Percentiles rank a stretch among this genome's conserved stretches.
Evolutionary conservation across 2,329 filamentous ascomycete species (phyloP).

Genomic region (Elsinoe ampelina): DNA sequence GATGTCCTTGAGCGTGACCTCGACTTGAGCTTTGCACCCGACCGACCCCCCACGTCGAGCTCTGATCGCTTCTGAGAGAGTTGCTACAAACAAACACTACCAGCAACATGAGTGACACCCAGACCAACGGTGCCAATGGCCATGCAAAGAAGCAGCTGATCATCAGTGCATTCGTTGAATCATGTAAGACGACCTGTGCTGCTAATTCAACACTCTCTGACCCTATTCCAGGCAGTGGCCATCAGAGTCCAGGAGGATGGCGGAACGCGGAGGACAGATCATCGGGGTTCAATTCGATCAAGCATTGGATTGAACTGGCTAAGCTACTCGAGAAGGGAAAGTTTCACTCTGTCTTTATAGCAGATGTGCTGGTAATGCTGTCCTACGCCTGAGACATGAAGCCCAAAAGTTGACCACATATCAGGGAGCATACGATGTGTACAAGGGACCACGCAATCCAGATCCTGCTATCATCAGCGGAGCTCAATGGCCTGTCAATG

Average conservation of each 20-base stretch:
- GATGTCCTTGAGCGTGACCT: no score
- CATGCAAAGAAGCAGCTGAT: constrained; percentile 29
- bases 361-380: constrained; percentile 49
- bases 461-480: constrained; percentile 52
- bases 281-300: constrained; percentile 49
- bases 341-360: constrained; percentile 59
- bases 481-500: constrained; percentile 60
- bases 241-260: constrained; percentile 51
- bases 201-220: constrained; percentile 16
- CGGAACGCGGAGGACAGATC: constrained; percentile 57
- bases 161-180: constrained; percentile 36
- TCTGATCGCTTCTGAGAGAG: not conserved
- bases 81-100: not conserved
- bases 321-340: constrained; percentile 52
- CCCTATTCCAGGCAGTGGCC: constrained; percentile 36
- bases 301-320: constrained; percentile 53
- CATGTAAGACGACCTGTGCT: constrained; percentile 22
- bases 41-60: not conserved
- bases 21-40: not conserved
- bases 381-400: not conserved
- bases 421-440: constrained; percentile 52
- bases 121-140: not conserved
- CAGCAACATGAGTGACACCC: not conserved
- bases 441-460: constrained; percentile 52
- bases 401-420: constrained; percentile 21